Percentiles rank a stretch among this genome's conserved stretches.
Conservation (phyloP, 2,329 filamentous ascomycete genomes). For the Sporothrix schenckii region DNA sequence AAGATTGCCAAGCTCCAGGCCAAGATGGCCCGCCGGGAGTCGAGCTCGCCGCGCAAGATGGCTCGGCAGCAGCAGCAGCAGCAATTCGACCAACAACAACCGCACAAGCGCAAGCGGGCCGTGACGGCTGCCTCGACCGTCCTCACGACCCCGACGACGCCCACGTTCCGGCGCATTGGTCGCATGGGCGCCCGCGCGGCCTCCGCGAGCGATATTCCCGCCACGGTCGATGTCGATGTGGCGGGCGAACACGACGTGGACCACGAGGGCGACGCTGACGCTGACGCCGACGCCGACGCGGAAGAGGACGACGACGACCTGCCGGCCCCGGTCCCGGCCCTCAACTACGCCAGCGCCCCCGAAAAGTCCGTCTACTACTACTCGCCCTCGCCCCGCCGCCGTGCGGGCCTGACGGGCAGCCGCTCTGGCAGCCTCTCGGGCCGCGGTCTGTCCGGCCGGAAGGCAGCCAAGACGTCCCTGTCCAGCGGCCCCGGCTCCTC, state of each 20-base stretch:
- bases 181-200: neutral
- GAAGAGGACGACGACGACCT: constrained; percentile 49
- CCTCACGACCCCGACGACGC: constrained; percentile 44
- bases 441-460: constrained; percentile 12
- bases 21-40: constrained; percentile 48
- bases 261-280: constrained; percentile 48
- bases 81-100: neutral
- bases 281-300: constrained; percentile 45
- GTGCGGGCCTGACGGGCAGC: neutral
- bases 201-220: neutral
- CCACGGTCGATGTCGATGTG: neutral
- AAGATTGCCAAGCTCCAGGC: constrained; percentile 68
- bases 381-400: constrained; percentile 27
- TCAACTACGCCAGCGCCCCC: constrained; percentile 39
- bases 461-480: constrained; percentile 41
- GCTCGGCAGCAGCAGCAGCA: constrained; percentile 10
- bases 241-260: constrained; percentile 36
- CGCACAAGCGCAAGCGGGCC: constrained; percentile 31
- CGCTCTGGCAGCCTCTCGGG: neutral
- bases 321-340: constrained; percentile 37
- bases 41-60: neutral
- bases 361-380: constrained; percentile 31
- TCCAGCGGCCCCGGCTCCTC: constrained; percentile 20
- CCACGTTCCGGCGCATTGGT: constrained; percentile 43
- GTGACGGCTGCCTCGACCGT: constrained; percentile 5